phyloP scores from a whole-genome alignment of 495 filamentous ascomycete species.

The Aspergillus saccharolyticus region DNA sequence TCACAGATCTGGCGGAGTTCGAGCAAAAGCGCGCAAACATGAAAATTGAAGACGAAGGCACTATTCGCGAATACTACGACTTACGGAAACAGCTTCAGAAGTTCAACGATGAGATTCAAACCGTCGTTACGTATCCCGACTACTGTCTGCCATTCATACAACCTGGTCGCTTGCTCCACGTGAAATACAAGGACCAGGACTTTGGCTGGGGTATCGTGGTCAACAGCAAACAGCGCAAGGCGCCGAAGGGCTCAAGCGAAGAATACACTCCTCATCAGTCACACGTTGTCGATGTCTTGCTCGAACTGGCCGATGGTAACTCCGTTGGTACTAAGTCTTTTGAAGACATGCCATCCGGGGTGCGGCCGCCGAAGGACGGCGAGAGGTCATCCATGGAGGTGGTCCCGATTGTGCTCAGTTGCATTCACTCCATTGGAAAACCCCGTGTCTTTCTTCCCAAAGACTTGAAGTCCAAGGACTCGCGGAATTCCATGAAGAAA shows the following conservation, averaged over 20 bases:
- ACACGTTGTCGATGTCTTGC: conserved; percentile 74
- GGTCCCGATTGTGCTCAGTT: conserved; percentile 79
- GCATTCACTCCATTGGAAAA: conserved; percentile 71
- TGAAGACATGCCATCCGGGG: conserved; percentile 57
- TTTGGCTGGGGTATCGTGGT: conserved; percentile 93
- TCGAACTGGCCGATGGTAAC: conserved; percentile 61
- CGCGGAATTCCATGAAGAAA: conserved; percentile 61
- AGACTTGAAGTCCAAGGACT: conserved; percentile 57
- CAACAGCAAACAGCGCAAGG: conserved; percentile 58
- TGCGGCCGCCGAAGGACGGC: conserved; percentile 58
- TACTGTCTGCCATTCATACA: conserved; percentile 77
- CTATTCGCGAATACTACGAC: conserved; percentile 87
- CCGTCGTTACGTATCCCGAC: conserved; percentile 84
- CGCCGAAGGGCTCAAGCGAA: conserved; percentile 55
- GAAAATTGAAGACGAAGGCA: conserved; percentile 76
- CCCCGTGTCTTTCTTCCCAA: conserved; percentile 74
- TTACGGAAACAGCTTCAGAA: conserved; percentile 74
- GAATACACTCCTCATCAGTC: conserved; percentile 65
- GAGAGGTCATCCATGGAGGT: conserved; percentile 73
- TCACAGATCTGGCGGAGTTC: conserved; percentile 60
- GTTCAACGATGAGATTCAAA: conserved; percentile 78
- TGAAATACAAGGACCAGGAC: conserved; percentile 71
- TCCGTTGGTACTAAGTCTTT: conserved; percentile 52
- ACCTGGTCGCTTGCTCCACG: conserved; percentile 73
- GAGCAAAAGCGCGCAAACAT: conserved; percentile 67